Percentiles rank a stretch among this genome's conserved stretches.
These are phyloP conservation scores for Dryadomyces quercivorus DNA, from an alignment of 2,329 filamentous ascomycete species.

Conservation along the genomic window DNA sequence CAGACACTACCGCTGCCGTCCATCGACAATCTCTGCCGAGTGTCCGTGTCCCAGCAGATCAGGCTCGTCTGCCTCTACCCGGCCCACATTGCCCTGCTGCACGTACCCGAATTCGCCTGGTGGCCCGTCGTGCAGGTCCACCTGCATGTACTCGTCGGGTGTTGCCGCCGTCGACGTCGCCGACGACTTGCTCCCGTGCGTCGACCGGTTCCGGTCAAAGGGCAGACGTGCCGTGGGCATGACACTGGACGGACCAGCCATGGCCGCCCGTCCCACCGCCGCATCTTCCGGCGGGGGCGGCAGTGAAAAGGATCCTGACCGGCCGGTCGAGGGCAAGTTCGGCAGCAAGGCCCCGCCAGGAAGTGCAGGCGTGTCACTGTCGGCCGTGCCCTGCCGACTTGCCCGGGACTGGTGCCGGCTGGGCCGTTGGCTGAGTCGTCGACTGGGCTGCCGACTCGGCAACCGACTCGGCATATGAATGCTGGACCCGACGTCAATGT, in stretches of 20 bases:
- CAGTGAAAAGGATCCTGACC: neutral
- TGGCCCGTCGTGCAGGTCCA: slow-evolving; percentile 27
- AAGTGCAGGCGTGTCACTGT: slow-evolving; percentile 6
- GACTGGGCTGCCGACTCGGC: slow-evolving; percentile 32
- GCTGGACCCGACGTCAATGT: slow-evolving; percentile 43
- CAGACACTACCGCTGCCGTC: slow-evolving; percentile 8
- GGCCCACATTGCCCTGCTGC: slow-evolving; percentile 42
- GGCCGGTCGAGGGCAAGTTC: neutral
- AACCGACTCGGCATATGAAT: slow-evolving; percentile 54
- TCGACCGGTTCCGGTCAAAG: slow-evolving; percentile 44
- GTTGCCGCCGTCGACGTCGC: slow-evolving; percentile 23
- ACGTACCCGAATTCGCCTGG: slow-evolving; percentile 45
- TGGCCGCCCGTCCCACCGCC: neutral
- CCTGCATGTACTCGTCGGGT: slow-evolving; percentile 29
- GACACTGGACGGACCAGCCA: slow-evolving; percentile 12
- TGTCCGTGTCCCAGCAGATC: slow-evolving; percentile 40
- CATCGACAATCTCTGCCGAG: slow-evolving; percentile 45
- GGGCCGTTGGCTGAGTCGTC: slow-evolving; percentile 21
- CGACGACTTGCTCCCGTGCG: slow-evolving; percentile 30
- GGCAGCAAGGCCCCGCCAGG: neutral
- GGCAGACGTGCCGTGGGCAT: slow-evolving; percentile 30
- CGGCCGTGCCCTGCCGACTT: slow-evolving; percentile 22
- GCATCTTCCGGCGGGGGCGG: neutral
- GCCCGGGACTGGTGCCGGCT: slow-evolving; percentile 24
- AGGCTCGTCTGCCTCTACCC: slow-evolving; percentile 36